Percentiles rank a stretch among this genome's conserved stretches.
These are phyloP conservation scores for Chlorella sorokiniana DNA, from an alignment of 139 green algal genomes.

Conservation along the genomic window DNA sequence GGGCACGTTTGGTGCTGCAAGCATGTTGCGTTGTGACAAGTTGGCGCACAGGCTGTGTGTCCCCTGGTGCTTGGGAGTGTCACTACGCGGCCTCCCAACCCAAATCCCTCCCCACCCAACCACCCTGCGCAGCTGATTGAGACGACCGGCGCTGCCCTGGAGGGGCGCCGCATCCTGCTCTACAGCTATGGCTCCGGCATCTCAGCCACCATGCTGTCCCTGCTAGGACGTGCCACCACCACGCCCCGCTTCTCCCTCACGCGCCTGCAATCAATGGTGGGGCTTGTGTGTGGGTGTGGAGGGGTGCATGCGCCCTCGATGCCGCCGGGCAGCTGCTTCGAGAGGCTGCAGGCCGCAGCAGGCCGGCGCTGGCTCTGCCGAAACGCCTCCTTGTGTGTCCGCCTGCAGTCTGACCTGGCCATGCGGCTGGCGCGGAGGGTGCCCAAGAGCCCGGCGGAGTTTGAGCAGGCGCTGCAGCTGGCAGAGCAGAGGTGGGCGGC, in stretches of 20 bases:
- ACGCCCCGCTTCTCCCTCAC: slow-evolving; percentile 45
- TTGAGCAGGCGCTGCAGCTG: slow-evolving; percentile 34
- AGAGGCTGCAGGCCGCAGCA: too few species aligned
- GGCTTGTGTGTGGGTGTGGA: neutral
- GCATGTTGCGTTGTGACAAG: too few species aligned
- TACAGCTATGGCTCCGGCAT: slow-evolving; percentile 83
- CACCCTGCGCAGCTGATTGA: slow-evolving; percentile 52
- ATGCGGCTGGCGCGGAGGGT: slow-evolving; percentile 35
- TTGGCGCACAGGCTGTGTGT: too few species aligned
- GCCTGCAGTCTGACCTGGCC: slow-evolving; percentile 29
- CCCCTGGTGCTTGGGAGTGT: neutral
- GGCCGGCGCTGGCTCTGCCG: too few species aligned
- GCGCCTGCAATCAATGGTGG: slow-evolving; percentile 34
- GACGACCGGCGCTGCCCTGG: slow-evolving; percentile 39
- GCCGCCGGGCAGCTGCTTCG: neutral
- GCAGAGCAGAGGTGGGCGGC: neutral
- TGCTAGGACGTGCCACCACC: slow-evolving; percentile 43
- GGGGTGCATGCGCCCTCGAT: neutral
- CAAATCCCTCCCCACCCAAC: neutral
- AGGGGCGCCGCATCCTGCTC: slow-evolving; percentile 67
- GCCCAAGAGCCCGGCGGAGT: slow-evolving; percentile 10
- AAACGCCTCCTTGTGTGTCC: neutral
- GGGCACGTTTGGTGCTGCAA: too few species aligned
- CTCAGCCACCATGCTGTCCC: slow-evolving; percentile 57
- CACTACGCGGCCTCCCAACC: neutral